Base-by-base conservation (phyloP, 2,329 filamentous ascomycete genomes). In the Exserohilum rostratum region DNA sequence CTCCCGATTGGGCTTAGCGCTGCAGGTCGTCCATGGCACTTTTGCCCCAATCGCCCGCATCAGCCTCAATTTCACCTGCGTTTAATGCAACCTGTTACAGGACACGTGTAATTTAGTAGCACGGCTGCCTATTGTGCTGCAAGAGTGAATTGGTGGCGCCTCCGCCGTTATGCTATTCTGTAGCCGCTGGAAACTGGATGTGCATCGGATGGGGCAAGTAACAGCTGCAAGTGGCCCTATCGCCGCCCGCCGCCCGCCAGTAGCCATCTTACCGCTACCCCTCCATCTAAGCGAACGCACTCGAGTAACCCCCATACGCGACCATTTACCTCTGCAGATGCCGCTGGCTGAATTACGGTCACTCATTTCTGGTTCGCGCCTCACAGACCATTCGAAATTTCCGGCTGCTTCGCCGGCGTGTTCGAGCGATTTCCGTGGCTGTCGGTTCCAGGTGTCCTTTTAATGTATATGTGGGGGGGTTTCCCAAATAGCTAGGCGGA, bases 41-140 rank as follows among this genome's bases (percentile, higher is more conserved):
- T 60, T 62, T 50, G 50, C 47, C 46, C 46, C 61, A 64, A 55
- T 50, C 53, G 56, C 61, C 51, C 60, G 62, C 64, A 60, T 63
- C 65, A 71, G 62, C 65, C 68, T 68, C 68, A 66, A 66, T 62
- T 60, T 62, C 60, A 58, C 60, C 60, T 60, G 53, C 59, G 62
- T 62, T 65, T 42, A 58, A 62, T 66, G 63, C 65, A 57, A 57
- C 59, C 38, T 51, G 57, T 43, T 65, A 67, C 62, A 67, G 67
- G 65, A 71, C 68, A 71, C 69, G 69, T 71, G 64, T 67, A 63
- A 55, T 63, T 59, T 46, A 55, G 47, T 27, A 5, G 22, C 22
- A 18, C 59, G 31, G 60, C 58, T 46, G 57, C 64, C 64, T 46
- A 52, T 33, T 20, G 5, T 35, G 29, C 25, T 25, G 46, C 39